Conservation (phyloP, 257 asterid species). For the Solanum corneliomulleri region DNA sequence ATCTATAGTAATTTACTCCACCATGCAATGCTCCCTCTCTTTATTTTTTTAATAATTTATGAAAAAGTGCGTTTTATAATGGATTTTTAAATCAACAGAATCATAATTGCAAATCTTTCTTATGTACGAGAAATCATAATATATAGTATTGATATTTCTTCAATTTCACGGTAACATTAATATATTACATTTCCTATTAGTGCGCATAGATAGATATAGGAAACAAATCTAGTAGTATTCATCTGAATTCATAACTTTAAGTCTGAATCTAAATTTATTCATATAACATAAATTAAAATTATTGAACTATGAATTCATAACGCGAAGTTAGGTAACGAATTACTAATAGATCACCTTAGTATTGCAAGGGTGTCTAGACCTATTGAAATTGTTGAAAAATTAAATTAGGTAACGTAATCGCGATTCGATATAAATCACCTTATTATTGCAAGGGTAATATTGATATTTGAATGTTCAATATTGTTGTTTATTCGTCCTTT, state of each 20-base stretch:
- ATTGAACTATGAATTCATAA: background rate
- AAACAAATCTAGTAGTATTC: background rate
- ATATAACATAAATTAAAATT: background rate
- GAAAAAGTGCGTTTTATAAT: background rate
- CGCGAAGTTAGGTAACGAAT: no score
- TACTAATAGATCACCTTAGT: no score
- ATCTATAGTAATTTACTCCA: background rate
- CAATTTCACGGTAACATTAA: background rate
- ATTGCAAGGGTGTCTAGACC: no score
- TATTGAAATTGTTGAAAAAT: no score
- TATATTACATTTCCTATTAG: conserved; percentile 12
- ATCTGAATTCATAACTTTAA: background rate
- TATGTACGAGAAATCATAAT: conserved; percentile 36
- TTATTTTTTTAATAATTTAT: background rate
- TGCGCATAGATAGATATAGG: background rate
- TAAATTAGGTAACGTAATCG: no score
- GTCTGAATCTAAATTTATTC: background rate
- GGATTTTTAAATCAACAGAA: background rate
- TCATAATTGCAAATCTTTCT: conserved; percentile 19
- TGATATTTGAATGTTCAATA: conserved; percentile 16
- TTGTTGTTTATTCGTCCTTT: conserved; percentile 26
- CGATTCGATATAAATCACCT: background rate
- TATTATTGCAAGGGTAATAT: conserved; percentile 17
- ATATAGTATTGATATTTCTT: background rate
- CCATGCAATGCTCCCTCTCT: conserved; percentile 1